phyloP scores from a whole-genome alignment of 768 basidiomycete species.

The Russula sp. region DNA sequence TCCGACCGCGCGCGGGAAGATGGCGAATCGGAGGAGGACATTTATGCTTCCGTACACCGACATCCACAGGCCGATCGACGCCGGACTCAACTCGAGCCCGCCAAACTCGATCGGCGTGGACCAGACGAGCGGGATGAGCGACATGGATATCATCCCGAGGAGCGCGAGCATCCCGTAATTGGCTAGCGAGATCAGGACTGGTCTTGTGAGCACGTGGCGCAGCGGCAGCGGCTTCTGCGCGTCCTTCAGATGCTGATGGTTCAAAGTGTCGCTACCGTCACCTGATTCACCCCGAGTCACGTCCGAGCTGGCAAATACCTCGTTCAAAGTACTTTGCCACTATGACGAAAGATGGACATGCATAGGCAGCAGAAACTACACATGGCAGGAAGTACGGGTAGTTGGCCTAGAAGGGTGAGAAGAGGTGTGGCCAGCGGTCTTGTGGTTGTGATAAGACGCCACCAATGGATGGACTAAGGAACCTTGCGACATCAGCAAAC shows the following conservation, averaged over 20 bases:
- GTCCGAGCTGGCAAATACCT: not conserved
- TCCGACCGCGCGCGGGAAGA: slow-evolving; percentile 31
- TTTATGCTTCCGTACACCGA: slow-evolving; percentile 31
- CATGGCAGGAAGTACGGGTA: slow-evolving; percentile 26
- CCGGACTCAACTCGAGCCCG: slow-evolving; percentile 30
- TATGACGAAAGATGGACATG: not conserved
- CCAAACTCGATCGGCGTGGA: slow-evolving; percentile 36
- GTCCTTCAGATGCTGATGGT: not conserved
- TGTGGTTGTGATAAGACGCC: slow-evolving; percentile 23
- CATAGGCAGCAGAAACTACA: not conserved
- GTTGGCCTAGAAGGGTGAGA: slow-evolving; percentile 22
- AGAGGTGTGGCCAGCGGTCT: slow-evolving; percentile 19
- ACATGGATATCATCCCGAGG: slow-evolving; percentile 32
- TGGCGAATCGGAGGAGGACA: slow-evolving; percentile 33
- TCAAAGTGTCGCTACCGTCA: not conserved
- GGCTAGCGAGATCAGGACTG: slow-evolving; percentile 35
- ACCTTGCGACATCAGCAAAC: slow-evolving; percentile 7
- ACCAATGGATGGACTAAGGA: slow-evolving; percentile 20
- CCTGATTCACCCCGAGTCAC: too few relatives aligned
- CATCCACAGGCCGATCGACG: slow-evolving; percentile 23
- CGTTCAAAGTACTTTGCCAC: slow-evolving; percentile 1
- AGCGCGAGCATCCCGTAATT: slow-evolving; percentile 41
- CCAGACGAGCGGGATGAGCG: slow-evolving; percentile 40
- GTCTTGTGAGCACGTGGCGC: slow-evolving; percentile 27
- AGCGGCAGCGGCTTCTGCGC: slow-evolving; percentile 26